These are phyloP conservation scores for Caryopteris hybrid DNA, from an alignment of 305 asterid species.

Conservation along the genomic window DNA sequence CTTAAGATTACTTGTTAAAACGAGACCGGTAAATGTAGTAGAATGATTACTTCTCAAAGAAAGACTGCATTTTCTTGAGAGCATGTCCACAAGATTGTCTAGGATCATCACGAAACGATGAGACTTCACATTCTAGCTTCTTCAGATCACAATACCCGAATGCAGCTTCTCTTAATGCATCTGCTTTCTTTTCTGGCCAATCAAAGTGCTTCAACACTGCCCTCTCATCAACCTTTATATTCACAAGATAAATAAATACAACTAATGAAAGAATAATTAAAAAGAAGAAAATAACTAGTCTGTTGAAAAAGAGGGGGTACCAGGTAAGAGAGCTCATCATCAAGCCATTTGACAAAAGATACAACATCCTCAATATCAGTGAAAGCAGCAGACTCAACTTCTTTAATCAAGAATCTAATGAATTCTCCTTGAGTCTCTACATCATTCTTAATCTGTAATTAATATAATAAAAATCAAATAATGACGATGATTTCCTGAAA, in stretches of 20 bases:
- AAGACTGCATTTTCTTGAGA: conserved; percentile 88
- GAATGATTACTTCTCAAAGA: conserved; percentile 67
- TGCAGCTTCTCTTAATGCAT: conserved; percentile 95
- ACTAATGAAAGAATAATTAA: neutral
- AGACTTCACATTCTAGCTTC: conserved; percentile 75
- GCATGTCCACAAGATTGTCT: conserved; percentile 73
- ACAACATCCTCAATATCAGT: conserved; percentile 92
- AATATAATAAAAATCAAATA: conserved; percentile 4
- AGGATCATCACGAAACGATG: conserved; percentile 66
- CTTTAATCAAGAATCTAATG: conserved; percentile 88
- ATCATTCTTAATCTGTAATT: conserved; percentile 84
- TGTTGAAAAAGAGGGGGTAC: conserved; percentile 24
- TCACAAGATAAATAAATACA: neutral
- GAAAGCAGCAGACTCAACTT: conserved; percentile 88
- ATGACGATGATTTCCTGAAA: neutral
- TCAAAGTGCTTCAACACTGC: conserved; percentile 93
- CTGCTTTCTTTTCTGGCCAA: conserved; percentile 98
- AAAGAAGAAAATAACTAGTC: neutral
- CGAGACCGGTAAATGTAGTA: neutral
- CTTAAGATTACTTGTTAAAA: neutral
- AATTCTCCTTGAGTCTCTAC: conserved; percentile 96
- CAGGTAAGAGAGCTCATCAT: conserved; percentile 92
- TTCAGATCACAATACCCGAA: conserved; percentile 89
- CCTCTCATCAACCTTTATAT: conserved; percentile 84
- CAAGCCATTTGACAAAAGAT: conserved; percentile 97